Conservation (phyloP, 371 early-diverging fungal species). For the Mortierella sp. region DNA sequence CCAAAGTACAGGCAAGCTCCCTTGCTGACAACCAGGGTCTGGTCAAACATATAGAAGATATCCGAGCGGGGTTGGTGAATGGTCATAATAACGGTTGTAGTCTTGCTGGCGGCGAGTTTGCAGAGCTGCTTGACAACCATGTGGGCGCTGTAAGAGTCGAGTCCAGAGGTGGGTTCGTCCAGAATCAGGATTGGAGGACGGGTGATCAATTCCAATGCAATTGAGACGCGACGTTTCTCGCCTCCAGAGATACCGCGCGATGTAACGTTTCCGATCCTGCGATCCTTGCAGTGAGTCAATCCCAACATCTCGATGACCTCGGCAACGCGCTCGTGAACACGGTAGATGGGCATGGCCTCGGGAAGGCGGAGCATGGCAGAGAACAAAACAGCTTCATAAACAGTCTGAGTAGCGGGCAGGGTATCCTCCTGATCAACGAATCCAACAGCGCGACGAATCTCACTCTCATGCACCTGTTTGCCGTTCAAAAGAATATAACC, state of each 20-base stretch:
- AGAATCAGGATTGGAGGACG: conserved; percentile 90
- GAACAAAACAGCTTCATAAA: conserved; percentile 85
- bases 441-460: conserved; percentile 79
- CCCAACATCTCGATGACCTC: conserved; percentile 86
- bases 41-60: conserved; percentile 66
- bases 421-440: conserved; percentile 93
- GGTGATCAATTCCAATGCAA: conserved; percentile 89
- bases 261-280: conserved; percentile 83
- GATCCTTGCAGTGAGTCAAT: conserved; percentile 83
- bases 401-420: conserved; percentile 86
- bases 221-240: conserved; percentile 86
- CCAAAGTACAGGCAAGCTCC: conserved; percentile 64
- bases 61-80: conserved; percentile 75
- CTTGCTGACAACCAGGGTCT: conserved; percentile 66
- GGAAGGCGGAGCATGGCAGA: conserved; percentile 86
- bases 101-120: conserved; percentile 63
- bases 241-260: conserved; percentile 88
- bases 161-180: conserved; percentile 95
- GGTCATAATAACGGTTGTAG: conserved; percentile 59
- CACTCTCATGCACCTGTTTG: conserved; percentile 63
- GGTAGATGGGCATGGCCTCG: conserved; percentile 69
- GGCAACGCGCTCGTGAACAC: conserved; percentile 73
- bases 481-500: conserved; percentile 81
- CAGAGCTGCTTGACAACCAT: conserved; percentile 73
- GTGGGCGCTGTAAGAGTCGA: conserved; percentile 86